Base-by-base conservation (phyloP, 805 yeast genomes). In the Yarrowia divulgata region DNA sequence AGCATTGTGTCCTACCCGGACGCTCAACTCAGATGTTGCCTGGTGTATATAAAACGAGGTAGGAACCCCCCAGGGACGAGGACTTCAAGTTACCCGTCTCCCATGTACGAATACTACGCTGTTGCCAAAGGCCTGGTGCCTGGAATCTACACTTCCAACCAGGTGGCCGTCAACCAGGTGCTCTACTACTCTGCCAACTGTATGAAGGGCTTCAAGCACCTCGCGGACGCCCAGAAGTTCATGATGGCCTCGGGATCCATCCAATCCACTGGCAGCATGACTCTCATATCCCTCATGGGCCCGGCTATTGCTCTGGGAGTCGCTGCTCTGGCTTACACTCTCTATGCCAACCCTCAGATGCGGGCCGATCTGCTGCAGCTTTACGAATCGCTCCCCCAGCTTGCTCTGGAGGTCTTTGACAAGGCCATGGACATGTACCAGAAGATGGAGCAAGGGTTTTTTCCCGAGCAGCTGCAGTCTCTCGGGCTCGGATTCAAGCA, bases 141-240 rank as follows among this genome's bases (percentile, higher is more conserved):
- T 4, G 46, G 46, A 8, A 39, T 39, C 19, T 55, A 55, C 62
- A 55, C 62, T 2, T 55, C 62, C 46, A 55, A 39, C 46, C 45
- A 39, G 14, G 45, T 16, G 14, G 62, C 62, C 5, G 14, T 55
- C 16, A 42, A 55, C 42, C 62, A 55, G 19, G 46, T 55, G 2
- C 43, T 55, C 19, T 39, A 55, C 62, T 55, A 39, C 46, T 55
- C 46, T 2, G 62, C 16, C 62, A 55, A 55, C 62, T 55, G 62
- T 16, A 55, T 55, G 62, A 55, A 55, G 46, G 62, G 45, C 1
- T 55, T 39, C 46, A 39, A 39, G 19, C 29, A 13, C 16, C 19
- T 52, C 16, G n/a, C 46, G 0, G 62, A 39, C 5, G 46, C 62
- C 9, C 46, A 55, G 14, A 13, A 39, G 45, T 55, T 55, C 35